A percentile compares a stretch with the other conserved stretches of the same genome.
These are phyloP conservation scores for Blumeria hordei DNA, from an alignment of 2,329 filamentous ascomycete species.

Conservation along the genomic window DNA sequence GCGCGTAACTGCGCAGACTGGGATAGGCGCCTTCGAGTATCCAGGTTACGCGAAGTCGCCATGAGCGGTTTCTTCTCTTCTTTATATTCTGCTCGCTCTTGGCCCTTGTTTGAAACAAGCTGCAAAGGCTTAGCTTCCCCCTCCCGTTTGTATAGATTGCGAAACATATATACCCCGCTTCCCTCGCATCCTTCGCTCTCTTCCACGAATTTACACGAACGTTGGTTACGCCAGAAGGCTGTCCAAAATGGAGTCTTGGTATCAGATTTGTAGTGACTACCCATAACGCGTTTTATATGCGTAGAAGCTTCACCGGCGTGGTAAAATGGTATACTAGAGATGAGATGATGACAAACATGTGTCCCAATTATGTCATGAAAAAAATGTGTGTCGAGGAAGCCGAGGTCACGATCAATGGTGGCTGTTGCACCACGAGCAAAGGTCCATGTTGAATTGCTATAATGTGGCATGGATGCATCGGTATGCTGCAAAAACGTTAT, in stretches of 20 bases:
- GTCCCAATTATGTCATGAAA: slow-evolving; percentile 43
- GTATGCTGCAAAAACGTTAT: slow-evolving; percentile 59
- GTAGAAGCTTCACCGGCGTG: slow-evolving; percentile 32
- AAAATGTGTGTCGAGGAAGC: slow-evolving; percentile 37
- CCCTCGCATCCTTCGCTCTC: slow-evolving; percentile 14
- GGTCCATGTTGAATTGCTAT: slow-evolving; percentile 32
- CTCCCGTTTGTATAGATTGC: slow-evolving; percentile 12
- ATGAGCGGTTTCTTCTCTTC: not conserved
- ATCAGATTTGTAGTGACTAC: slow-evolving; percentile 26
- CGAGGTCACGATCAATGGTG: slow-evolving; percentile 39
- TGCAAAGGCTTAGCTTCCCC: slow-evolving; percentile 6
- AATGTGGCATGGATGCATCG: slow-evolving; percentile 30
- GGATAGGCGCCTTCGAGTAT: not conserved
- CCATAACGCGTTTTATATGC: slow-evolving; percentile 30
- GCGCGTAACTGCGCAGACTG: slow-evolving; percentile 1
- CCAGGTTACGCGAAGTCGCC: not conserved
- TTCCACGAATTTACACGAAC: slow-evolving; percentile 15
- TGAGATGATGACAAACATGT: slow-evolving; percentile 38
- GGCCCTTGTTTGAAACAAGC: not conserved
- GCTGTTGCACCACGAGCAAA: slow-evolving; percentile 36
- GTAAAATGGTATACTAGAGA: slow-evolving; percentile 37
- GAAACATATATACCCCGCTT: slow-evolving; percentile 14
- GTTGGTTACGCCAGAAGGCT: slow-evolving; percentile 15
- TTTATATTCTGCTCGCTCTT: not conserved
- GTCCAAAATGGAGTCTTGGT: slow-evolving; percentile 15